phyloP scores from a whole-genome alignment of 2,329 filamentous ascomycete species.

The Xylogone sp. region DNA sequence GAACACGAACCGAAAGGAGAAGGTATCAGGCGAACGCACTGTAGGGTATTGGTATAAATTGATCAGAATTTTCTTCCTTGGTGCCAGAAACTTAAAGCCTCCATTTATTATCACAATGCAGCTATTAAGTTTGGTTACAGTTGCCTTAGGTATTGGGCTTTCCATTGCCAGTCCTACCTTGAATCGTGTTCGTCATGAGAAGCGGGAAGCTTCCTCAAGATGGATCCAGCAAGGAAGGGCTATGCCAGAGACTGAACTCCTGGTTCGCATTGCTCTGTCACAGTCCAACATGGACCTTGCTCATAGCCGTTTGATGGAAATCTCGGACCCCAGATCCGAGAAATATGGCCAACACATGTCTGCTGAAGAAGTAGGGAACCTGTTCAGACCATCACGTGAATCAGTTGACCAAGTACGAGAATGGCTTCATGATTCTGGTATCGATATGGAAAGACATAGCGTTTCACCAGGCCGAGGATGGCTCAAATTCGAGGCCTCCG shows the following conservation, averaged over 20 bases:
- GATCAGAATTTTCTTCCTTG: too few relatives aligned
- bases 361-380: slow-evolving; percentile 17
- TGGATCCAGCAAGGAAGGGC: slow-evolving; percentile 3
- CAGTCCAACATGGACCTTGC: slow-evolving; percentile 20
- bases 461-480: slow-evolving; percentile 25
- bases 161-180: slow-evolving; percentile 7
- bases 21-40: too few relatives aligned
- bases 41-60: too few relatives aligned
- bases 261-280: slow-evolving; percentile 14
- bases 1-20: too few relatives aligned
- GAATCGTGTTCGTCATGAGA: slow-evolving; percentile 7
- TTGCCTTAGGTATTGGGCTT: slow-evolving; percentile 2
- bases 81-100: too few relatives aligned
- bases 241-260: slow-evolving; percentile 1
- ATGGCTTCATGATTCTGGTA: slow-evolving; percentile 13
- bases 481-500: slow-evolving; percentile 27
- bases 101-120: too few relatives aligned
- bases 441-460: slow-evolving; percentile 7
- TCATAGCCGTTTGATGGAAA: slow-evolving; percentile 27
- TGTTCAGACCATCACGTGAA: slow-evolving; percentile 12
- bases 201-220: background rate
- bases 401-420: slow-evolving; percentile 3
- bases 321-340: slow-evolving; percentile 24
- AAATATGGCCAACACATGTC: slow-evolving; percentile 30
- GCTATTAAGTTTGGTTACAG: slow-evolving; percentile 2